A percentile compares a stretch with the other conserved stretches of the same genome.
Evolutionary conservation across 1,139 yeast genomes (phyloP).

Genomic region (Magnusiomyces magnusii): DNA sequence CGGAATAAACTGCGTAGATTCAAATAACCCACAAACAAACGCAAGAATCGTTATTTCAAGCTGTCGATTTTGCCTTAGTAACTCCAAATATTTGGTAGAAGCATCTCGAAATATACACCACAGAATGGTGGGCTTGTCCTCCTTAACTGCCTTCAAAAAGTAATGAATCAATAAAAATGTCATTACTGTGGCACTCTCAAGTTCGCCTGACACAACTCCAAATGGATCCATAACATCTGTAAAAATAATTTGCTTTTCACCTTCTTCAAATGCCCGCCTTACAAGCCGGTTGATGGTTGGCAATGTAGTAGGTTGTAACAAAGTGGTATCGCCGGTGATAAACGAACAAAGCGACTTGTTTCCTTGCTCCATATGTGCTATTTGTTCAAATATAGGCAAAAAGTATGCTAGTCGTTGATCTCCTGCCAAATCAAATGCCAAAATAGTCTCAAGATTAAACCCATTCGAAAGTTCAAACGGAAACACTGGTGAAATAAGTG

Average conservation of each 20-base stretch:
- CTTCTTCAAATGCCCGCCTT: background rate
- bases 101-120: background rate
- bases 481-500: background rate
- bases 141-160: background rate
- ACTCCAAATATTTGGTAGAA: background rate
- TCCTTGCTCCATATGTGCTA: background rate
- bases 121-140: background rate
- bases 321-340: background rate
- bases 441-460: background rate
- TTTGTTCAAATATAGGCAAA: background rate
- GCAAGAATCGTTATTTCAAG: background rate
- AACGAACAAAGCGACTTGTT: background rate
- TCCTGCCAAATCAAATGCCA: background rate
- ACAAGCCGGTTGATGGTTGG: background rate
- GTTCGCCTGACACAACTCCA: background rate
- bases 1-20: background rate
- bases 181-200: background rate
- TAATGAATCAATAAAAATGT: background rate
- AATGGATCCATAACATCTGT: background rate
- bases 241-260: background rate
- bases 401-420: background rate
- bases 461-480: background rate
- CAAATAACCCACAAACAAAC: background rate
- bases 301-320: background rate
- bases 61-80: background rate